phyloP scores from a whole-genome alignment of 2,329 filamentous ascomycete genomes.

The Verticillium zaregamsianum region DNA sequence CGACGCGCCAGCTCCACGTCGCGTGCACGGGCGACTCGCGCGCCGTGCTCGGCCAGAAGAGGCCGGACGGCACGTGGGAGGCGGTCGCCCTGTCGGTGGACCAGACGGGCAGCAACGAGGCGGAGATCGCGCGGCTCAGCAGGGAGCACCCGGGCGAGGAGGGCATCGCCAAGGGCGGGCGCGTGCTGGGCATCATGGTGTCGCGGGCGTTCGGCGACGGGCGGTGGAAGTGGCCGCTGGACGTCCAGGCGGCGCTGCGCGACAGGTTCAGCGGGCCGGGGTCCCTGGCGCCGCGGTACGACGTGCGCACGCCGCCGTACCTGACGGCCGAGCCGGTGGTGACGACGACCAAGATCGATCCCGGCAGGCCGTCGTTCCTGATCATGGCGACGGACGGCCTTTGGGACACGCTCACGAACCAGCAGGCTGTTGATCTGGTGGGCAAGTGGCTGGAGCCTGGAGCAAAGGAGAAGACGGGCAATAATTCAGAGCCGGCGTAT shows the following conservation, averaged over 20 bases:
- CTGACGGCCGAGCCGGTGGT: slow-evolving; percentile 64
- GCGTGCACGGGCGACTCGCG: slow-evolving; percentile 66
- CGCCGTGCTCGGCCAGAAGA: slow-evolving; percentile 54
- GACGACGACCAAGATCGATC: slow-evolving; percentile 48
- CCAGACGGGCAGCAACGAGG: slow-evolving; percentile 60
- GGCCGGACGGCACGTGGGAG: slow-evolving; percentile 39
- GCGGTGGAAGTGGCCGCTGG: slow-evolving; percentile 61
- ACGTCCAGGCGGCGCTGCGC: slow-evolving; percentile 22
- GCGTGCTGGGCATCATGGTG: slow-evolving; percentile 57
- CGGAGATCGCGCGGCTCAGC: slow-evolving; percentile 51
- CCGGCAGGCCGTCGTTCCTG: slow-evolving; percentile 44
- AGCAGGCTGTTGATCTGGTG: slow-evolving; percentile 55
- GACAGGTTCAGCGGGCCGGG: slow-evolving; percentile 46
- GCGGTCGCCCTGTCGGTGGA: slow-evolving; percentile 55
- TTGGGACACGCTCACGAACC: slow-evolving; percentile 57
- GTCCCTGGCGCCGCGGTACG: slow-evolving; percentile 29
- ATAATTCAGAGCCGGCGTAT: slow-evolving; percentile 3
- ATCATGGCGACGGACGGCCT: slow-evolving; percentile 65
- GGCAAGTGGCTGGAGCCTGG: slow-evolving; percentile 42
- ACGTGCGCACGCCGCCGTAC: slow-evolving; percentile 57
- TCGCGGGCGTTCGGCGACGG: slow-evolving; percentile 66
- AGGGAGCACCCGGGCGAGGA: slow-evolving; percentile 60
- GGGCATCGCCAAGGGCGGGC: slow-evolving; percentile 46
- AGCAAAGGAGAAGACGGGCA: background rate
- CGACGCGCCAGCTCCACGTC: slow-evolving; percentile 48